Conservation (phyloP, 2,329 filamentous ascomycete species). For the Drechslerella coelobrocha region DNA sequence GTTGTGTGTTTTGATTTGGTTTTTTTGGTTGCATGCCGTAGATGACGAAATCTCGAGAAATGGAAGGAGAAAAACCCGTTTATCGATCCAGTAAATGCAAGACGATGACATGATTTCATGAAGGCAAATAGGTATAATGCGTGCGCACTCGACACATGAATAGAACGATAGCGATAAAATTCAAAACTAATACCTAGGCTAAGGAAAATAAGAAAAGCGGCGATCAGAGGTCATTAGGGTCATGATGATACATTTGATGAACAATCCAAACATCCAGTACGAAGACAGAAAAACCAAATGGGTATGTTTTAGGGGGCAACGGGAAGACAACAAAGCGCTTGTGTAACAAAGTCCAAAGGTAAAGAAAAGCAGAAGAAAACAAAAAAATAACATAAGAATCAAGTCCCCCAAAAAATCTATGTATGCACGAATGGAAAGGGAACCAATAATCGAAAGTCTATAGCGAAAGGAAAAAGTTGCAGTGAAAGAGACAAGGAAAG, state of each 20-base stretch:
- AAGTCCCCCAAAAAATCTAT: slow-evolving; percentile 29
- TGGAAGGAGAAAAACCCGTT: slow-evolving; percentile 37
- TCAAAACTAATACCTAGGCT: slow-evolving; percentile 37
- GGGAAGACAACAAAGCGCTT: slow-evolving; percentile 33
- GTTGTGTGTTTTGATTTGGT: slow-evolving; percentile 10
- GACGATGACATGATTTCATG: slow-evolving; percentile 50
- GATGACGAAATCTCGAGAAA: slow-evolving; percentile 19
- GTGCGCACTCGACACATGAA: slow-evolving; percentile 47
- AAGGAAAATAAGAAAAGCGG: slow-evolving; percentile 28
- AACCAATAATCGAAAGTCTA: slow-evolving; percentile 45
- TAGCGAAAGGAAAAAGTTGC: slow-evolving; percentile 17
- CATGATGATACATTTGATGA: slow-evolving; percentile 46
- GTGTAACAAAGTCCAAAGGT: slow-evolving; percentile 19
- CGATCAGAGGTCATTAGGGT: slow-evolving; percentile 44
- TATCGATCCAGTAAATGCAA: slow-evolving; percentile 52
- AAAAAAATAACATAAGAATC: slow-evolving; percentile 13
- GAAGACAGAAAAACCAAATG: slow-evolving; percentile 31
- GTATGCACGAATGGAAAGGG: slow-evolving; percentile 40
- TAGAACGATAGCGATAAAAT: slow-evolving; percentile 41
- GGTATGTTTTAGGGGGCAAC: slow-evolving; percentile 46
- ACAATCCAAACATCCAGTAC: slow-evolving; percentile 39
- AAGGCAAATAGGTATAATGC: slow-evolving; percentile 52
- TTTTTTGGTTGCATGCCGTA: slow-evolving; percentile 48
- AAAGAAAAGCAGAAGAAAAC: slow-evolving; percentile 1
- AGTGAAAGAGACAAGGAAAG: too few species aligned